These are phyloP conservation scores for Globisporangium paddicum DNA, from an alignment of 352 stramenopile genomes.

Conservation along the genomic window DNA sequence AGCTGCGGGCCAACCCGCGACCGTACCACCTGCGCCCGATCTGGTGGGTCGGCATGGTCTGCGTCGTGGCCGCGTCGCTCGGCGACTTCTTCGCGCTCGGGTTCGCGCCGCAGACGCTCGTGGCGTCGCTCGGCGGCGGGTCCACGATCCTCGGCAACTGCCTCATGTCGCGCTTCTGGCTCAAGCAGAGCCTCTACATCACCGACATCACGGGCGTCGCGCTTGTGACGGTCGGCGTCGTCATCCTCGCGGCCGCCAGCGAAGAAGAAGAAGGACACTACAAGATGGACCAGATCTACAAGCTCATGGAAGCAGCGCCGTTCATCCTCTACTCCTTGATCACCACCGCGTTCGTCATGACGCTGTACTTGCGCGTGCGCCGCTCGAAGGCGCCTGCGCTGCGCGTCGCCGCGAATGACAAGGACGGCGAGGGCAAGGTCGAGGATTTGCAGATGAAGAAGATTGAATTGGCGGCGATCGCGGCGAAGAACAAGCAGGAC, in stretches of 20 bases:
- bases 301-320: constrained; percentile 68
- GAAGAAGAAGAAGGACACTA: constrained; percentile 72
- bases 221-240: constrained; percentile 73
- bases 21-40: constrained; percentile 79
- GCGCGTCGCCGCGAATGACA: constrained; percentile 49
- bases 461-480: constrained; percentile 29
- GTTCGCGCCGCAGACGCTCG: constrained; percentile 85
- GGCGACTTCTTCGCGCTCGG: constrained; percentile 85
- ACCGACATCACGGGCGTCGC: constrained; percentile 75
- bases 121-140: constrained; percentile 73
- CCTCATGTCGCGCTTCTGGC: constrained; percentile 83
- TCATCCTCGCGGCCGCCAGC: constrained; percentile 70
- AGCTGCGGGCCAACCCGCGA: constrained; percentile 53
- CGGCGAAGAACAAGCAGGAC: constrained; percentile 16
- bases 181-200: constrained; percentile 83
- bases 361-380: constrained; percentile 73
- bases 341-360: constrained; percentile 80
- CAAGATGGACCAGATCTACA: constrained; percentile 85
- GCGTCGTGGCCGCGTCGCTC: constrained; percentile 74
- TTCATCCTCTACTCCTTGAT: constrained; percentile 84
- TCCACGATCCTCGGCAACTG: constrained; percentile 84
- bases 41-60: constrained; percentile 88
- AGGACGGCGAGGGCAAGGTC: constrained; percentile 33
- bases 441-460: constrained; percentile 59
- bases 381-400: constrained; percentile 77